Conservation (phyloP, 169 alveolate genomes). For the Cryptosporidium tyzzeri region DNA sequence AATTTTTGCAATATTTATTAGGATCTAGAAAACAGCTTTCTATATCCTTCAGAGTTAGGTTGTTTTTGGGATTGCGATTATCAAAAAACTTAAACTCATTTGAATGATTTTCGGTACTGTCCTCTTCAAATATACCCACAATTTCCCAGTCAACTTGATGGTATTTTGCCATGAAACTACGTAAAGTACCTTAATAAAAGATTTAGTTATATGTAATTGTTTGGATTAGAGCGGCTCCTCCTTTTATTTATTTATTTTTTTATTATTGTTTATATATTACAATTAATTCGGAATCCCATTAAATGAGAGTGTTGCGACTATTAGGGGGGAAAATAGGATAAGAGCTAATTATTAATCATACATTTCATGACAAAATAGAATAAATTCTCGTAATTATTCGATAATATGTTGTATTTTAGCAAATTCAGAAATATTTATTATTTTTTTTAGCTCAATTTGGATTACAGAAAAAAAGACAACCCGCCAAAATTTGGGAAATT, state of each 20-base stretch:
- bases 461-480: background rate
- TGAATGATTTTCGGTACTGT: background rate
- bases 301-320: background rate
- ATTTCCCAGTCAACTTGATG: constrained; percentile 8
- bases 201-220: background rate
- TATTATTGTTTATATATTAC: too few relatives aligned
- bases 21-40: background rate
- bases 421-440: background rate
- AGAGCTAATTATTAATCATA: background rate
- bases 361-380: background rate
- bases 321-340: background rate
- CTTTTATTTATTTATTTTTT: too few relatives aligned
- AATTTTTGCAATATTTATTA: background rate
- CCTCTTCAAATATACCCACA: constrained; percentile 12
- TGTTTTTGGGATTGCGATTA: background rate
- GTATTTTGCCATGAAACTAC: background rate
- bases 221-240: background rate
- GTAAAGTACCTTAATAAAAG: background rate
- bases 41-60: background rate
- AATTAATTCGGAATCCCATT: background rate
- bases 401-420: background rate
- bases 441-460: background rate
- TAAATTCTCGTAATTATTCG: background rate
- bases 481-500: constrained; percentile 23
- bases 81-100: too few relatives aligned